Percentiles rank a stretch among this genome's conserved stretches.
Evolutionary conservation across 2,329 filamentous ascomycete species (phyloP).

Genomic region (Aspergillus jensenii): DNA sequence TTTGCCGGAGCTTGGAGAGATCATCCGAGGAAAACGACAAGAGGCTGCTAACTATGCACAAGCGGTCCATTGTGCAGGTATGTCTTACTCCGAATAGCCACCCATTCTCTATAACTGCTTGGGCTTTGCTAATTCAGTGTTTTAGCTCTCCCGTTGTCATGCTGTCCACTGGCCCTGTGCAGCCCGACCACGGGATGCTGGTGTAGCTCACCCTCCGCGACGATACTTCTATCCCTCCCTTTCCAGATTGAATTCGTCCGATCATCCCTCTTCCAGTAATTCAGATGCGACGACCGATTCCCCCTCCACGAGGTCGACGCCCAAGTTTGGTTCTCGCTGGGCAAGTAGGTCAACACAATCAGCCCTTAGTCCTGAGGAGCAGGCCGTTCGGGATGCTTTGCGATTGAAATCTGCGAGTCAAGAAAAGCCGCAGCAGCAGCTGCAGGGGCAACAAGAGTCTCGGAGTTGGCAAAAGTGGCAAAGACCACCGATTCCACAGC

Average conservation of each 20-base stretch:
- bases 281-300: slow-evolving; percentile 2
- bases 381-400: slow-evolving; percentile 31
- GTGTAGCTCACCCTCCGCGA: slow-evolving; percentile 23
- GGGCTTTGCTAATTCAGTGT: not conserved
- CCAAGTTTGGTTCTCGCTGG: slow-evolving; percentile 32
- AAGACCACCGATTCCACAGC: not conserved
- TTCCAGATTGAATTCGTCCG: slow-evolving; percentile 27
- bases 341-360: slow-evolving; percentile 17
- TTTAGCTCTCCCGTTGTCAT: slow-evolving; percentile 39
- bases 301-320: slow-evolving; percentile 4
- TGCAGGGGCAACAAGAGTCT: not conserved
- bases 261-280: slow-evolving; percentile 25
- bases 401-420: slow-evolving; percentile 13
- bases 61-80: slow-evolving; percentile 35
- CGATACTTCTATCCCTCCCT: slow-evolving; percentile 37
- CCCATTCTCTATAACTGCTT: not conserved
- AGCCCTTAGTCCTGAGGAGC: slow-evolving; percentile 31
- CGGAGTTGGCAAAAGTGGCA: not conserved
- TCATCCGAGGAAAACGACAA: slow-evolving; percentile 8
- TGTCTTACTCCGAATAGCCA: slow-evolving; percentile 2
- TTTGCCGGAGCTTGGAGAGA: slow-evolving; percentile 14
- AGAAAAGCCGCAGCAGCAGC: not conserved
- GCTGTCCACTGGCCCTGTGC: slow-evolving; percentile 41
- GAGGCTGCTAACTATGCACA: slow-evolving; percentile 31
- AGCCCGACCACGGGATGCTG: slow-evolving; percentile 25